These are phyloP conservation scores for Cicer bijugum DNA, from an alignment of 306 rosid genomes.

Conservation along the genomic window DNA sequence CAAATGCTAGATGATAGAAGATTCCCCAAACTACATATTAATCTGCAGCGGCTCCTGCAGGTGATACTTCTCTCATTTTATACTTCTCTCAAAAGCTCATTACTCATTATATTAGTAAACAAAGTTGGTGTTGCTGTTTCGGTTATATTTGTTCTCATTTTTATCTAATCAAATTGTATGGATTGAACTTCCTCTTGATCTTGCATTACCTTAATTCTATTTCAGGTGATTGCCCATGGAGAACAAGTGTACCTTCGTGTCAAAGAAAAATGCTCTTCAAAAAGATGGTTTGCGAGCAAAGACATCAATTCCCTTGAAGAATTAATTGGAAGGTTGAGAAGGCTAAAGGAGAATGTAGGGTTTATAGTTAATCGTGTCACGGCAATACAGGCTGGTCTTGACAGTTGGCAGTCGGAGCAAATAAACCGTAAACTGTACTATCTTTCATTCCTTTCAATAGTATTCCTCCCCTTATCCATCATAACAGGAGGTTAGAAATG, in stretches of 20 bases:
- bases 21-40: constrained; percentile 92
- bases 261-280: constrained; percentile 86
- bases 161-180: constrained; percentile 30
- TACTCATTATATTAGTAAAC: constrained; percentile 6
- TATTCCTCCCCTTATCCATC: constrained; percentile 90
- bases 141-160: constrained; percentile 24
- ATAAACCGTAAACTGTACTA: constrained; percentile 90
- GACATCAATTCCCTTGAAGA: constrained; percentile 80
- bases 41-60: constrained; percentile 96
- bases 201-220: constrained; percentile 39
- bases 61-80: constrained; percentile 50
- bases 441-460: constrained; percentile 84
- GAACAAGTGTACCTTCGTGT: constrained; percentile 95
- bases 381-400: constrained; percentile 90
- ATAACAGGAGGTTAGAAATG: constrained; percentile 78
- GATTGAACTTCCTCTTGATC: constrained; percentile 29
- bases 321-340: constrained; percentile 77
- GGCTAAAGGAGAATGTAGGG: constrained; percentile 93
- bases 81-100: neutral
- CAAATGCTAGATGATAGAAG: constrained; percentile 97
- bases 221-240: constrained; percentile 85
- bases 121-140: neutral
- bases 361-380: constrained; percentile 88
- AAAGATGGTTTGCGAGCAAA: constrained; percentile 75
- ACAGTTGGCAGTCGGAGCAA: constrained; percentile 96